Percentiles rank a stretch among this genome's conserved stretches.
Evolutionary conservation across 1,139 yeast genomes (phyloP).

Genomic region (Magnusiomyces paraingens): DNA sequence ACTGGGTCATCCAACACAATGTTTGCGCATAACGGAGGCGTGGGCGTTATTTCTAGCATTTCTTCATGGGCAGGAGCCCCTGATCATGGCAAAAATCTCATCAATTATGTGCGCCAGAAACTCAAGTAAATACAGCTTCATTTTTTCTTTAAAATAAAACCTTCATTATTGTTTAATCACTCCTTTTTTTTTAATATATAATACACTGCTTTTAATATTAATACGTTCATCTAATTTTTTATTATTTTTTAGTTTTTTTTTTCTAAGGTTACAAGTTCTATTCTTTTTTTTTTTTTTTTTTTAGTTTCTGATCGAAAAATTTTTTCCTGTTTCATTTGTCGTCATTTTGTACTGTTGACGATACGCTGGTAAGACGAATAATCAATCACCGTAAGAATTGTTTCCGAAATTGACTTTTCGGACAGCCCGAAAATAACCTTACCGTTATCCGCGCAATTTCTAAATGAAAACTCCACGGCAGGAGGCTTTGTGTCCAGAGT

Average conservation of each 20-base stretch:
- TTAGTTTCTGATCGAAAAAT: too few relatives aligned
- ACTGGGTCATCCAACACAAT: too few relatives aligned
- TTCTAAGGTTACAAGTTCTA: neutral
- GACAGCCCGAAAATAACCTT: too few relatives aligned
- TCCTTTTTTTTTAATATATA: neutral
- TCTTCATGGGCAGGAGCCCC: neutral
- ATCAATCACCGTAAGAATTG: too few relatives aligned
- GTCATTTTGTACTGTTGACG: too few relatives aligned
- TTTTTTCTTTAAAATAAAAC: neutral
- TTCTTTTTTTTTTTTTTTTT: conserved; percentile 1
- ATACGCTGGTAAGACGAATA: too few relatives aligned
- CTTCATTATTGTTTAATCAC: neutral
- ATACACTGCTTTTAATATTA: neutral
- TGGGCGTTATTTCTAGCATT: neutral
- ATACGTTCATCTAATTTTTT: neutral
- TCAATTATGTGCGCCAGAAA: neutral
- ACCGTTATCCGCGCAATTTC: too few relatives aligned
- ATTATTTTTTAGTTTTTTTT: neutral
- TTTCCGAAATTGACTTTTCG: too few relatives aligned
- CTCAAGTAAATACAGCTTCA: neutral
- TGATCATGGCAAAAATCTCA: conserved; percentile 1
- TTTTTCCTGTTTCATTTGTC: too few relatives aligned
- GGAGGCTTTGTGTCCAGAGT: too few relatives aligned
- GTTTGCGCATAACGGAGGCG: neutral
- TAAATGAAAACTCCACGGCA: too few relatives aligned